Conservation (phyloP, 768 basidiomycete genomes). For the Lenzites betulinus region DNA sequence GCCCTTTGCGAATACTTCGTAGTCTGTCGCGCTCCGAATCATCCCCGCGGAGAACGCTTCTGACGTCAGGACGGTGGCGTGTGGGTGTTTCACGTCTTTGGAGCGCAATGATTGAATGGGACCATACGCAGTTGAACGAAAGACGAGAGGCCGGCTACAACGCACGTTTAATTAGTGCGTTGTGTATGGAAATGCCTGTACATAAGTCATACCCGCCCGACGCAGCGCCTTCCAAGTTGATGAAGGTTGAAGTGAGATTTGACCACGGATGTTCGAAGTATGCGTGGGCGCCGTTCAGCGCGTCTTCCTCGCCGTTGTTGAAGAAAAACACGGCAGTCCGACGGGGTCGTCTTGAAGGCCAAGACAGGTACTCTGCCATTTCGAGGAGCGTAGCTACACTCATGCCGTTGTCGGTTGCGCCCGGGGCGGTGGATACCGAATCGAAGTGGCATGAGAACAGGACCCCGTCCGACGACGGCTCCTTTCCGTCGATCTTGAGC, state of each 20-base stretch:
- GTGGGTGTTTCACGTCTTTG: slow-evolving; percentile 56
- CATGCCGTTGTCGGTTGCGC: slow-evolving; percentile 81
- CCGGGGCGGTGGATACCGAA: slow-evolving; percentile 74
- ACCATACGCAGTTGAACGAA: slow-evolving; percentile 65
- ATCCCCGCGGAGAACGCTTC: slow-evolving; percentile 69
- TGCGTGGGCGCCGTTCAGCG: slow-evolving; percentile 71
- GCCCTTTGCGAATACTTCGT: slow-evolving; percentile 57
- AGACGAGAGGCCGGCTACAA: slow-evolving; percentile 69
- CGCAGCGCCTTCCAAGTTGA: slow-evolving; percentile 83
- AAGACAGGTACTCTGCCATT: slow-evolving; percentile 49
- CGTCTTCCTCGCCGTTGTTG: slow-evolving; percentile 86
- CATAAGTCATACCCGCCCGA: slow-evolving; percentile 78
- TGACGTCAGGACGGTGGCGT: slow-evolving; percentile 67
- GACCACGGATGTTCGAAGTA: slow-evolving; percentile 74
- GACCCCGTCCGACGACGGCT: slow-evolving; percentile 43
- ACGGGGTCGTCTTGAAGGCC: slow-evolving; percentile 43
- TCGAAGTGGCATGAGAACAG: slow-evolving; percentile 84
- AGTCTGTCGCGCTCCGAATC: slow-evolving; percentile 75
- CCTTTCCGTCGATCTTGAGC: slow-evolving; percentile 60
- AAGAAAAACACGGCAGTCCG: slow-evolving; percentile 79
- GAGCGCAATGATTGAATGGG: slow-evolving; percentile 53
- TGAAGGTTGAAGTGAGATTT: slow-evolving; percentile 60
- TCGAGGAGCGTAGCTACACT: slow-evolving; percentile 67
- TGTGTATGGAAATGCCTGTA: neutral
- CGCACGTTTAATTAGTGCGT: neutral